Conservation (phyloP, 192 early-diverging fungal genomes). For the Coemansia asiatica region DNA sequence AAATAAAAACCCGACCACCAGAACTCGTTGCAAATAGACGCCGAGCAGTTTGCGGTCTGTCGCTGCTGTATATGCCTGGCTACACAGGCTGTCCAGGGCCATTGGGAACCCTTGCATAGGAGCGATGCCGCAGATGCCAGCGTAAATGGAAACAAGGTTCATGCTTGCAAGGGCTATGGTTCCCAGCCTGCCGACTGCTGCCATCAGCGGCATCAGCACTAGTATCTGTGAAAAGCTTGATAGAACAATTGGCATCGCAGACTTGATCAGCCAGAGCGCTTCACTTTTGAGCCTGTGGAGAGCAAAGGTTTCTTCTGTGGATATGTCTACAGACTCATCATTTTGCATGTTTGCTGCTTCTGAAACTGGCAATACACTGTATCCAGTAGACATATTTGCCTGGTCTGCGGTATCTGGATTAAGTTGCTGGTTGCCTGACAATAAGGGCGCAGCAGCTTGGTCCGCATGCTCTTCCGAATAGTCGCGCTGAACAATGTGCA, state of each 20-base stretch:
- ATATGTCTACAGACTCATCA: neutral
- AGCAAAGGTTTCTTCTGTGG: neutral
- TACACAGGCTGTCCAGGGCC: slow-evolving; percentile 75
- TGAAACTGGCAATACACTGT: too few relatives aligned
- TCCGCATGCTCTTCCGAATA: too few relatives aligned
- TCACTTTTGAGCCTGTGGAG: slow-evolving; percentile 12
- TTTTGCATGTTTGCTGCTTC: too few relatives aligned
- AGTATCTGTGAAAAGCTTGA: slow-evolving; percentile 40
- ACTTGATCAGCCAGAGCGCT: slow-evolving; percentile 13
- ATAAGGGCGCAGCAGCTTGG: too few relatives aligned
- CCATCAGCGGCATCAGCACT: slow-evolving; percentile 38
- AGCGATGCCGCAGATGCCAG: slow-evolving; percentile 66
- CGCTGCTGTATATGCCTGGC: slow-evolving; percentile 69
- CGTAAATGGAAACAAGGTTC: slow-evolving; percentile 71
- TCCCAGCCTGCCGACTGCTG: slow-evolving; percentile 62
- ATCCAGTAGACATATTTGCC: too few relatives aligned
- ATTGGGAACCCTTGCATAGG: slow-evolving; percentile 66
- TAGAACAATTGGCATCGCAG: slow-evolving; percentile 40
- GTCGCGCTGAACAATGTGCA: too few relatives aligned
- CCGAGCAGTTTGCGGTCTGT: slow-evolving; percentile 64
- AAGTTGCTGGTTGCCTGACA: too few relatives aligned
- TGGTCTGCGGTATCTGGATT: too few relatives aligned
- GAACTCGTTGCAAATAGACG: slow-evolving; percentile 72
- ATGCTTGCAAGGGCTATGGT: slow-evolving; percentile 66
- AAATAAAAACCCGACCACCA: slow-evolving; percentile 68